Base-by-base conservation (phyloP, 805 yeast species). In the Ogataea populi-albae region DNA sequence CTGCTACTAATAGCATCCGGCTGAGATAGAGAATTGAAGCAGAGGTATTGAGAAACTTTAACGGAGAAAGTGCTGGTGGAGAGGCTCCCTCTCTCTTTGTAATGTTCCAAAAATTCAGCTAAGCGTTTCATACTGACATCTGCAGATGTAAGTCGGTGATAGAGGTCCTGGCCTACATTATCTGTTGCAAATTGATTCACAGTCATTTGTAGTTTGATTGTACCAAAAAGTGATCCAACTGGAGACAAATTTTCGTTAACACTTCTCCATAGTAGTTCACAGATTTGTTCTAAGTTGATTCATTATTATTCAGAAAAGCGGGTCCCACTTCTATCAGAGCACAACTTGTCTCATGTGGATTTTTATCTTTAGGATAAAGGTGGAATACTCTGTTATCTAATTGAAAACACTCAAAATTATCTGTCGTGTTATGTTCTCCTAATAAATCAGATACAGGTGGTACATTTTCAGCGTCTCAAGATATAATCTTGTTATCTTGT, bases 351-450 rank as follows among this genome's bases (percentile, higher is more conserved):
- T n/a, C 5, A 12, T n/a, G 17, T 11, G 17, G 27, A 15, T 26
- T 30, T 25, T n/a, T n/a, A n/a, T n/a, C n/a, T n/a, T n/a, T n/a
- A n/a, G 35, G 14, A 14, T 5, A 7, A 7, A 30, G 35, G 10
- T 10, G 35, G 15, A 32, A 32, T 12, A 24, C 17, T 14, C 16
- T 7, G 8, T 6, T 12, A 7, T 25, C 18, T n/a, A n/a, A n/a
- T n/a, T n/a, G n/a, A n/a, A n/a, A n/a, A n/a, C n/a, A n/a, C n/a
- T n/a, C n/a, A n/a, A n/a, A n/a, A n/a, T n/a, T n/a, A n/a, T n/a
- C n/a, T n/a, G n/a, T n/a, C n/a, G n/a, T n/a, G n/a, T n/a, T n/a
- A n/a, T n/a, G n/a, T n/a, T n/a, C n/a, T n/a, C n/a, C n/a, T n/a
- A n/a, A n/a, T n/a, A n/a, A n/a, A n/a, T n/a, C n/a, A n/a, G n/a